Evolutionary conservation across 495 filamentous ascomycete genomes (phyloP).

Genomic region (Aspergillus leporis): DNA sequence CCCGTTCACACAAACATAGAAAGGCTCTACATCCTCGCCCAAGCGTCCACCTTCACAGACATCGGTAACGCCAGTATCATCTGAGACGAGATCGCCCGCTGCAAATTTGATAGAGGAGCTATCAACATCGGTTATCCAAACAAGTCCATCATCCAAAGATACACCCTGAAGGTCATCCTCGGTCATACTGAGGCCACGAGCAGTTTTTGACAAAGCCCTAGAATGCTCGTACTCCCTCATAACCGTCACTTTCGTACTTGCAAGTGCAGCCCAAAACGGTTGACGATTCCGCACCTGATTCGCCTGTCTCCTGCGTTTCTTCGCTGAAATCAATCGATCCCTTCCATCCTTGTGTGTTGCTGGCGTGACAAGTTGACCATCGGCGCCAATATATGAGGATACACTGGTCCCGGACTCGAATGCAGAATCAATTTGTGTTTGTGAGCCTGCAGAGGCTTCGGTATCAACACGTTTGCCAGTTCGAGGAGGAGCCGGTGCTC

Average conservation of each 20-base stretch:
- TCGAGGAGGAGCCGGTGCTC: conserved; percentile 42
- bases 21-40: conserved; percentile 65
- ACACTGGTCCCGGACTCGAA: conserved; percentile 48
- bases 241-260: conserved; percentile 91
- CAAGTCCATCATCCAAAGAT: conserved; percentile 73
- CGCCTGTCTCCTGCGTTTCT: conserved; percentile 86
- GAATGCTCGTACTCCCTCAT: conserved; percentile 90
- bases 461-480: conserved; percentile 55
- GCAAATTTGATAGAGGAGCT: conserved; percentile 81
- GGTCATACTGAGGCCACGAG: conserved; percentile 64
- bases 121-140: conserved; percentile 86
- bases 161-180: conserved; percentile 82
- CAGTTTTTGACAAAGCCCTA: conserved; percentile 72
- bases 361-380: conserved; percentile 52
- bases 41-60: conserved; percentile 34
- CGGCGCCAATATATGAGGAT: conserved; percentile 48
- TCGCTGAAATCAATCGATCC: conserved; percentile 60
- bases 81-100: conserved; percentile 64
- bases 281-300: conserved; percentile 86
- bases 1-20: conserved; percentile 86
- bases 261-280: conserved; percentile 91
- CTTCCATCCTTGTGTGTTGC: conserved; percentile 50
- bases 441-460: conserved; percentile 55
- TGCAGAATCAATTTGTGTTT: conserved; percentile 46
- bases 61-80: conserved; percentile 35